Conservation (phyloP, 257 asterid genomes). For the Asclepias syriaca region DNA sequence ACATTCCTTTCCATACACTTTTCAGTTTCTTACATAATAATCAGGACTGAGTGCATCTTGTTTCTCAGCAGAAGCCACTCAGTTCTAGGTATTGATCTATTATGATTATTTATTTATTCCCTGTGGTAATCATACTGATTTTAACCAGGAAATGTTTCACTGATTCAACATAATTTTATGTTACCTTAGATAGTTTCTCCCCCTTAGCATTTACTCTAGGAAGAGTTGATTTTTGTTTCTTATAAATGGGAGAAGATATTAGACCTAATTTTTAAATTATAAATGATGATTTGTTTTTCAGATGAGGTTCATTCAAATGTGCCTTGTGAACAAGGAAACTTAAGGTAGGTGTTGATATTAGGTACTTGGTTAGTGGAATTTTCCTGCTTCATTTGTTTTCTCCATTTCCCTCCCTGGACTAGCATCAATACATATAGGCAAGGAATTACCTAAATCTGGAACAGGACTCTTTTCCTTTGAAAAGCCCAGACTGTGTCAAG, state of each 20-base stretch:
- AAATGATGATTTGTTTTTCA: neutral
- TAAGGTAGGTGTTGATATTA: neutral
- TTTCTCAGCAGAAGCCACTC: neutral
- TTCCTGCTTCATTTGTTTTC: conserved; percentile 3
- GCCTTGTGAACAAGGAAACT: neutral
- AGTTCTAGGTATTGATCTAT: neutral
- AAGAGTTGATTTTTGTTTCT: neutral
- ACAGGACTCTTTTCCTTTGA: neutral
- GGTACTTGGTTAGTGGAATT: neutral
- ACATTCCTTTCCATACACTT: neutral
- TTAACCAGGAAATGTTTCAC: neutral
- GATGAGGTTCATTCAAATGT: neutral
- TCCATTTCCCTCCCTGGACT: neutral
- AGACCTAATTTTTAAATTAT: neutral
- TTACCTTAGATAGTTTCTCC: neutral
- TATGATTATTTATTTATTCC: neutral
- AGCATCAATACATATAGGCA: neutral
- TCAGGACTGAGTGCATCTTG: neutral
- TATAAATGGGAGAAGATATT: neutral
- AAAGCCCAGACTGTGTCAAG: neutral
- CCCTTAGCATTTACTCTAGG: neutral
- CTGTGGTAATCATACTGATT: neutral
- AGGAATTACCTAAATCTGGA: neutral
- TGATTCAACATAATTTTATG: neutral
- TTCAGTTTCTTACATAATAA: neutral